Conservation (phyloP, 2,329 filamentous ascomycete species). For the Arthrobotrys iridis region DNA sequence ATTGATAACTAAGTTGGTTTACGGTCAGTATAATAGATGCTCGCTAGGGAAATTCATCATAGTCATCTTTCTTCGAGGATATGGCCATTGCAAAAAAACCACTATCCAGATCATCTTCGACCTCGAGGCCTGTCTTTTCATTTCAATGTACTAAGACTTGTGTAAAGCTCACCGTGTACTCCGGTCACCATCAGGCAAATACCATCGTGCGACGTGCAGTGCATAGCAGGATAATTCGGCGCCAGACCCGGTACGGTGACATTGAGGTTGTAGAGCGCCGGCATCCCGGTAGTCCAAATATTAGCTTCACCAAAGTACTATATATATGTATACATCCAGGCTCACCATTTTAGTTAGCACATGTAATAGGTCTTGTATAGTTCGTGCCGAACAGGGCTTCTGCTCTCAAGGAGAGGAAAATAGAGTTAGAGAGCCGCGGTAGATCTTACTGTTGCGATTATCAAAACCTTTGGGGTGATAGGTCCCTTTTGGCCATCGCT, state of each 20-base stretch:
- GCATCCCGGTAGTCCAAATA: slow-evolving; percentile 69
- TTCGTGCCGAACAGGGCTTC: neutral
- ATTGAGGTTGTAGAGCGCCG: slow-evolving; percentile 68
- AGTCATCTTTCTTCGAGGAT: neutral
- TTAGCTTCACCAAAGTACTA: slow-evolving; percentile 72
- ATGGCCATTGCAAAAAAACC: neutral
- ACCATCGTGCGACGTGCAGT: slow-evolving; percentile 70
- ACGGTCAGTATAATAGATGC: neutral
- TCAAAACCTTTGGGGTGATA: slow-evolving; percentile 70
- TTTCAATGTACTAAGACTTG: neutral
- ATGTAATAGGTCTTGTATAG: neutral
- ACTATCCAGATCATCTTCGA: neutral
- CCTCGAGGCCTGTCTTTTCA: neutral
- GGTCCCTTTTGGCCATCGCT: neutral
- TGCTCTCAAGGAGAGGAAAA: neutral
- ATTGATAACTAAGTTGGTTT: slow-evolving; percentile 71
- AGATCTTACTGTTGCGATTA: slow-evolving; percentile 69
- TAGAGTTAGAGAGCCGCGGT: neutral
- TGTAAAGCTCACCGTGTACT: slow-evolving; percentile 62
- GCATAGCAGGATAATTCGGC: slow-evolving; percentile 72
- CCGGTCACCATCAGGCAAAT: slow-evolving; percentile 77
- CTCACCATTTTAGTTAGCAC: neutral
- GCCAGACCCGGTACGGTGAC: slow-evolving; percentile 72
- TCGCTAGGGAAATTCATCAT: neutral
- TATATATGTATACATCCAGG: neutral